Base-by-base conservation (phyloP, 768 basidiomycete genomes). In the Lactifluus rugatus region DNA sequence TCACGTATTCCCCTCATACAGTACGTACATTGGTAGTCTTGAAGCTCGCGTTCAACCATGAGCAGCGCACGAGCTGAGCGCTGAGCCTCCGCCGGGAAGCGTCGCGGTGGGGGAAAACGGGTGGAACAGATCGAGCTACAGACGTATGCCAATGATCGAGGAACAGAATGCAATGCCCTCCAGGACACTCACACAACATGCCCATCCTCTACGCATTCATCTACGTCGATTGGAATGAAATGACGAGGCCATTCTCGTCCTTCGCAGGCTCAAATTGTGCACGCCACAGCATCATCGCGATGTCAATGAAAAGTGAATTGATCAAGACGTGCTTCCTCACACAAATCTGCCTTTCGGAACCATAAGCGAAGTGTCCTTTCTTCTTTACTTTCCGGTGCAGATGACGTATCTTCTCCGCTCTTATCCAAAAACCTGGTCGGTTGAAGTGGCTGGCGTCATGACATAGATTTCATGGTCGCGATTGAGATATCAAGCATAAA, bases 261-360 rank as follows among this genome's bases (percentile, higher is more conserved):
- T 57, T 61, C 26, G 37, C 48, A 6, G 34, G 54, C 26, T 42
- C 8, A 10, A n/a, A 58, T 45, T 10, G 6, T 50, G 47, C 31
- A 39, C 26, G 42, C 60, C 52, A 58, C 23, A 54, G 16, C 34
- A 39, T 17, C 26, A 58, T 48, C 26, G 42, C 52, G 13, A 58
- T 26, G 52, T 62, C 28, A 36, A 59, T 54, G 61, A 47, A 58
- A 9, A 58, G 51, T 19, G 57, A 46, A 11, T 59, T 53, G 48
- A 58, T 58, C 13, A 48, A 42, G 32, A 51, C 48, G 14, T 62
- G 52, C 19, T 54, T 60, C 19, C 48, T 52, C 25, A 61, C 45
- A 17, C 55, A 62, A 19, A 61, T 19, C 17, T 42, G 47, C 23
- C 48, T 47, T 9, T 52, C 60, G n/a, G 57, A 61, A n/a, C 56